Evolutionary conservation across 441 rosid genomes (phyloP).

Genomic region (Pelargonium exstipulatum): DNA sequence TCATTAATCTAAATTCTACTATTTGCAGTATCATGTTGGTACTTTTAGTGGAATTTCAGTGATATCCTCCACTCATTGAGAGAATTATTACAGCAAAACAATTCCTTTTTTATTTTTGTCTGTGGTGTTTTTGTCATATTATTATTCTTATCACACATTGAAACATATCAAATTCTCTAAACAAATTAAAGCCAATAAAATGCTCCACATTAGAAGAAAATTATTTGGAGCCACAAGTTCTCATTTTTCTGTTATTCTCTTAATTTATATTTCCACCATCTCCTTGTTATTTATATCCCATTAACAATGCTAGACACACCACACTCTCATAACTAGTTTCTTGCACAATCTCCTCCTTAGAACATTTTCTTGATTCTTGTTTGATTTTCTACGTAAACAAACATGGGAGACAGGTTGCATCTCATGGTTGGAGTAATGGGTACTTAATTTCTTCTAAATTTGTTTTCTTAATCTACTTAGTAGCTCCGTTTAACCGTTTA

Average conservation of each 20-base stretch:
- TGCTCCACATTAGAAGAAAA: not conserved
- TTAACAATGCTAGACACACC: constrained; percentile 13
- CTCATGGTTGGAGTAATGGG: constrained; percentile 59
- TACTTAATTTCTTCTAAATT: constrained; percentile 18
- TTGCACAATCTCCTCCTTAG: constrained; percentile 13
- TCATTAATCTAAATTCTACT: too few species aligned
- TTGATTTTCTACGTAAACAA: constrained; percentile 2
- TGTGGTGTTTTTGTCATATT: not conserved
- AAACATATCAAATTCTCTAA: not conserved
- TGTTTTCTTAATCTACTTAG: too few species aligned
- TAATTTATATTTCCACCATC: constrained; percentile 8
- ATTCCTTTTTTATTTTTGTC: too few species aligned
- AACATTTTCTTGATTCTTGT: constrained; percentile 12
- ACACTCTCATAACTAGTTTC: constrained; percentile 8
- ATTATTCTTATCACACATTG: not conserved
- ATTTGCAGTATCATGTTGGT: not conserved
- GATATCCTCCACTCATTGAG: not conserved
- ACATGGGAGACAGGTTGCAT: constrained; percentile 56
- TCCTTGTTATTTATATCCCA: constrained; percentile 27
- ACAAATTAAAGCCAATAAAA: too few species aligned
- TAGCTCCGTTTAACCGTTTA: not conserved
- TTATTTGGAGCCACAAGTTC: not conserved
- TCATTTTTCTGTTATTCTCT: constrained; percentile 25
- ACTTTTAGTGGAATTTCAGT: not conserved
- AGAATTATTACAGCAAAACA: not conserved